A percentile compares a stretch with the other conserved stretches of the same genome.
Conservation (phyloP, 169 alveolate genomes). For the Babesia divergens region DNA sequence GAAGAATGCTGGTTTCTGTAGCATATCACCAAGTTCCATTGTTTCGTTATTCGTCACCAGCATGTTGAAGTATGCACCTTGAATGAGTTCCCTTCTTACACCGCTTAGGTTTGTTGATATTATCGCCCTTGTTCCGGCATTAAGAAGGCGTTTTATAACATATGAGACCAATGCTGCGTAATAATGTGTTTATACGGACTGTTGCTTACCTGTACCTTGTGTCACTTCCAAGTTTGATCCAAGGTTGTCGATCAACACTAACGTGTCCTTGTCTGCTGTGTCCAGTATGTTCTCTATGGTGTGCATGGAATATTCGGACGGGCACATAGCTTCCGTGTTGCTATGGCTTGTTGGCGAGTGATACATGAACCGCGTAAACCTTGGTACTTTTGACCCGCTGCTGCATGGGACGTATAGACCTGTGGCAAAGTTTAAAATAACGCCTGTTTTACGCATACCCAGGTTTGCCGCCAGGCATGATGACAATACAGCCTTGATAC, state of each 20-base stretch:
- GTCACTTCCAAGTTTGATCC: background rate
- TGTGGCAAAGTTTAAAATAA: background rate
- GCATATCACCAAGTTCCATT: background rate
- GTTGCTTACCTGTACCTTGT: background rate
- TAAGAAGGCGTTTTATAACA: background rate
- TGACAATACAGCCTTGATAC: background rate
- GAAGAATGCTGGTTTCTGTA: background rate
- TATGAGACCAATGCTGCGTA: background rate
- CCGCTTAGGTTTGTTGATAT: background rate
- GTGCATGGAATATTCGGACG: background rate
- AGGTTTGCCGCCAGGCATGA: background rate
- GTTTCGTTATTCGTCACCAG: background rate
- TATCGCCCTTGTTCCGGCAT: background rate
- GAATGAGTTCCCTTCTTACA: background rate
- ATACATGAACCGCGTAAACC: background rate
- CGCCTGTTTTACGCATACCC: background rate
- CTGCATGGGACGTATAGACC: slow-evolving; percentile 24
- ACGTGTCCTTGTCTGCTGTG: background rate
- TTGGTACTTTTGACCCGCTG: slow-evolving; percentile 13
- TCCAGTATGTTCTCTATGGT: background rate
- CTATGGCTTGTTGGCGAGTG: background rate
- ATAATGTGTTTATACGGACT: no score
- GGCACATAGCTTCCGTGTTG: background rate
- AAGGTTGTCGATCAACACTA: slow-evolving; percentile 5
- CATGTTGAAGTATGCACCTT: background rate